Conservation (phyloP, 495 filamentous ascomycete genomes). For the Mytilinidion resinicola region DNA sequence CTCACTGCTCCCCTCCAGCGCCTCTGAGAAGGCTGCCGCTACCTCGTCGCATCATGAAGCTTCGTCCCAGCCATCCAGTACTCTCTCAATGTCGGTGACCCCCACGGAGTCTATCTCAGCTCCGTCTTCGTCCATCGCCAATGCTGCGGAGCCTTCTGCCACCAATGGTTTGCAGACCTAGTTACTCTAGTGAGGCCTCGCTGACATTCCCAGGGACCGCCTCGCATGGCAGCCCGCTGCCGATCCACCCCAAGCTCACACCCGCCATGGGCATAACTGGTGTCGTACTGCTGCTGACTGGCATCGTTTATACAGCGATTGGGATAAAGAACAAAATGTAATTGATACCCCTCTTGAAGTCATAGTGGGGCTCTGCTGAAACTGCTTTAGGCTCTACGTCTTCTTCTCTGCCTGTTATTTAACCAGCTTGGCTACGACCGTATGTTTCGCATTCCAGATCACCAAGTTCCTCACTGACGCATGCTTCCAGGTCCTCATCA, state of each 20-base stretch:
- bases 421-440: slow-evolving; percentile 64
- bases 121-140: background rate
- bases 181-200: background rate
- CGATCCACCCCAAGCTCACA: slow-evolving; percentile 66
- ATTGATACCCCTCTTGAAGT: background rate
- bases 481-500: slow-evolving; percentile 57
- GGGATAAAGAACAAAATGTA: slow-evolving; percentile 79
- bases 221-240: slow-evolving; percentile 42
- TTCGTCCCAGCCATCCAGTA: background rate
- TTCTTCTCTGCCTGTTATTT: slow-evolving; percentile 75
- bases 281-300: slow-evolving; percentile 64
- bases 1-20: slow-evolving; percentile 2
- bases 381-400: slow-evolving; percentile 53
- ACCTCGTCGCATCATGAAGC: background rate
- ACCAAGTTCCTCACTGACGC: background rate
- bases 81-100: background rate
- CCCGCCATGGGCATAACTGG: slow-evolving; percentile 76
- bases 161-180: slow-evolving; percentile 9
- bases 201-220: slow-evolving; percentile 1
- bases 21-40: slow-evolving; percentile 1
- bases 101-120: background rate
- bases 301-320: slow-evolving; percentile 62
- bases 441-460: slow-evolving; percentile 25
- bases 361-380: slow-evolving; percentile 3
- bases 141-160: background rate